A percentile compares a stretch with the other conserved stretches of the same genome.
These are phyloP conservation scores for Penicillium digitatum DNA, from an alignment of 2,329 filamentous ascomycete species.

Conservation along the genomic window DNA sequence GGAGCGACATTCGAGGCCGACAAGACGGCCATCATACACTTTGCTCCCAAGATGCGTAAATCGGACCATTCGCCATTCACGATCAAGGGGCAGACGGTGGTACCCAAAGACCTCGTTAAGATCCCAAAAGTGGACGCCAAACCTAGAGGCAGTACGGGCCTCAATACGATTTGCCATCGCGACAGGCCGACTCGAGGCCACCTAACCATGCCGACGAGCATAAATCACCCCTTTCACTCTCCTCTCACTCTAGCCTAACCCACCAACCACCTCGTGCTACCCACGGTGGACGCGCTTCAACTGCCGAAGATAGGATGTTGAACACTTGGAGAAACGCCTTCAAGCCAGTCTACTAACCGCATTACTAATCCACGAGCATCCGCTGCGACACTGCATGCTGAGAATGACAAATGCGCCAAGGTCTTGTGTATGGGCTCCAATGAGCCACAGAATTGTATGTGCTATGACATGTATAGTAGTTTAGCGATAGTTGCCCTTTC, in stretches of 20 bases:
- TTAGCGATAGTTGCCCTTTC: constrained; percentile 25
- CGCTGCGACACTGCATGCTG: no score
- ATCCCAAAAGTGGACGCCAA: background rate
- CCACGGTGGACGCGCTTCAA: constrained; percentile 33
- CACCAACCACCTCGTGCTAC: constrained; percentile 22
- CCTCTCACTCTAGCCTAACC: no score
- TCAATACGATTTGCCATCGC: no score
- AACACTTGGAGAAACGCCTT: constrained; percentile 37
- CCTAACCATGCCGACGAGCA: no score
- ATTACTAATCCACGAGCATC: no score
- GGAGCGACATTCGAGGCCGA: background rate
- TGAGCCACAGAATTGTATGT: background rate
- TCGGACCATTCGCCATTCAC: background rate
- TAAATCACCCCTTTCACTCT: no score
- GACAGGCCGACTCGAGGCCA: no score
- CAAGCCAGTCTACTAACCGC: constrained; percentile 16
- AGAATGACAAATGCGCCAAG: no score
- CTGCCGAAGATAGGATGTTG: constrained; percentile 35
- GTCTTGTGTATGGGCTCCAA: no score
- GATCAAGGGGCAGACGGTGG: background rate
- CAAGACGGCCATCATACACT: background rate
- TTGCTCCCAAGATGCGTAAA: background rate
- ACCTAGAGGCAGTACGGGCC: no score
- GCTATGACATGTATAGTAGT: background rate
- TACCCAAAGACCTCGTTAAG: background rate